A percentile compares a stretch with the other conserved stretches of the same genome.
These are phyloP conservation scores for Arthrobotrys entomopaga DNA, from an alignment of 2,329 filamentous ascomycete genomes.

Conservation along the genomic window DNA sequence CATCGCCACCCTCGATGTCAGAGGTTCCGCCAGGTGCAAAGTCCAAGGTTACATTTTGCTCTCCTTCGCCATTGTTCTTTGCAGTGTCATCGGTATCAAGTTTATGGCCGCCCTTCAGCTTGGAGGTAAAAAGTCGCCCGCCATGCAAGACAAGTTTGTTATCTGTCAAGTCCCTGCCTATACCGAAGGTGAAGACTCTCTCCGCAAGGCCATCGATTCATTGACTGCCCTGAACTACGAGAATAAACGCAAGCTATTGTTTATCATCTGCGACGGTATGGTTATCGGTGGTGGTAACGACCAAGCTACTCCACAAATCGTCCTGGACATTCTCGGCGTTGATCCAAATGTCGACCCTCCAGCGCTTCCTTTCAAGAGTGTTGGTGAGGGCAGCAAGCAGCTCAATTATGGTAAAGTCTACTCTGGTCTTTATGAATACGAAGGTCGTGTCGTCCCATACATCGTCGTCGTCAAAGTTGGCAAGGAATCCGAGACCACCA, in stretches of 20 bases:
- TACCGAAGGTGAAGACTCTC: constrained; percentile 94
- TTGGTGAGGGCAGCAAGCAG: constrained; percentile 87
- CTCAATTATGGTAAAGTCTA: constrained; percentile 99
- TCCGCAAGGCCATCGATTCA: constrained; percentile 92
- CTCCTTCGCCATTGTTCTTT: constrained; percentile 85
- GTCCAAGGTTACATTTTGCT: constrained; percentile 92
- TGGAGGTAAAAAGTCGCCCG: constrained; percentile 86
- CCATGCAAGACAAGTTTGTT: constrained; percentile 96
- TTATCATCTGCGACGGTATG: constrained; percentile 95
- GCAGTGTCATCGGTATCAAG: constrained; percentile 81
- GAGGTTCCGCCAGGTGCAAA: constrained; percentile 77
- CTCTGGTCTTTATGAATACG: constrained; percentile 94
- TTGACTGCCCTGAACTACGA: constrained; percentile 94
- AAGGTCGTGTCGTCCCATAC: constrained; percentile 87
- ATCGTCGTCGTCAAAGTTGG: constrained; percentile 96
- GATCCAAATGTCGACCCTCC: constrained; percentile 96
- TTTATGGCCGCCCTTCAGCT: constrained; percentile 94
- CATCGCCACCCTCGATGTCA: constrained; percentile 84
- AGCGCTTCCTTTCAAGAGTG: constrained; percentile 90
- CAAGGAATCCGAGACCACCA: constrained; percentile 94
- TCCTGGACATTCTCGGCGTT: constrained; percentile 95
- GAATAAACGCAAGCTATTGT: constrained; percentile 97
- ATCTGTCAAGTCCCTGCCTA: constrained; percentile 98
- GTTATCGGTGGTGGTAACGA: constrained; percentile 97
- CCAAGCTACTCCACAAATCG: constrained; percentile 94